These are phyloP conservation scores for Albugo laibachii DNA, from an alignment of 352 stramenopile species.

Conservation along the genomic window DNA sequence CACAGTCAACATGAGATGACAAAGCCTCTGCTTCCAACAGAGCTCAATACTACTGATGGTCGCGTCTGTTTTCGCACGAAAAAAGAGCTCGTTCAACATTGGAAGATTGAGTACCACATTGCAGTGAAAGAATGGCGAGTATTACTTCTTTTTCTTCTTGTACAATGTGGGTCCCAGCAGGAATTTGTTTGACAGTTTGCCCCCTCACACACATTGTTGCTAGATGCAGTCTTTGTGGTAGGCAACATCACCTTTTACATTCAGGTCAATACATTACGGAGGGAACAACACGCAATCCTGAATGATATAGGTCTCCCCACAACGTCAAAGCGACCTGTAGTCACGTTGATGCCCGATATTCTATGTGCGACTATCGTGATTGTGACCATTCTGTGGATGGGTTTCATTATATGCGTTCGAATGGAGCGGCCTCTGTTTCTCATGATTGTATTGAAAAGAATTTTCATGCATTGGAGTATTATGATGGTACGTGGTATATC, in stretches of 20 bases:
- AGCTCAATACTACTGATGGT: no score
- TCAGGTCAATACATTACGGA: slow-evolving; percentile 36
- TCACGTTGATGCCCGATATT: slow-evolving; percentile 14
- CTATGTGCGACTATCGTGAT: slow-evolving; percentile 17
- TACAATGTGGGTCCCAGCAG: slow-evolving; percentile 34
- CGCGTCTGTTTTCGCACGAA: no score
- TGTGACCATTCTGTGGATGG: slow-evolving; percentile 40
- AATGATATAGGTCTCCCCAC: slow-evolving; percentile 34
- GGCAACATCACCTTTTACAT: slow-evolving; percentile 76
- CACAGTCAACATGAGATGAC: no score
- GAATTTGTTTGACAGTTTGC: background rate
- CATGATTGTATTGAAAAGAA: slow-evolving; percentile 60
- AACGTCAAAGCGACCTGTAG: slow-evolving; percentile 23
- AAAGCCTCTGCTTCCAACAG: no score
- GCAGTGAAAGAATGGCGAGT: slow-evolving; percentile 47
- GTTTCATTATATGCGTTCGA: slow-evolving; percentile 40
- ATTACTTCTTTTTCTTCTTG: slow-evolving; percentile 52
- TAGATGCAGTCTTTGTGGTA: slow-evolving; percentile 5
- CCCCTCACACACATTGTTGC: background rate
- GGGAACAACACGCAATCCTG: slow-evolving; percentile 45
- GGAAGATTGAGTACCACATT: slow-evolving; percentile 36
- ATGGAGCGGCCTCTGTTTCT: slow-evolving; percentile 51
- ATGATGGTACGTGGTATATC: slow-evolving; percentile 15
- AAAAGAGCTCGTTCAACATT: background rate
- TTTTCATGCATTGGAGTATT: slow-evolving; percentile 60